Base-by-base conservation (phyloP, 2,329 filamentous ascomycete species). In the Ceratocystis papillata region DNA sequence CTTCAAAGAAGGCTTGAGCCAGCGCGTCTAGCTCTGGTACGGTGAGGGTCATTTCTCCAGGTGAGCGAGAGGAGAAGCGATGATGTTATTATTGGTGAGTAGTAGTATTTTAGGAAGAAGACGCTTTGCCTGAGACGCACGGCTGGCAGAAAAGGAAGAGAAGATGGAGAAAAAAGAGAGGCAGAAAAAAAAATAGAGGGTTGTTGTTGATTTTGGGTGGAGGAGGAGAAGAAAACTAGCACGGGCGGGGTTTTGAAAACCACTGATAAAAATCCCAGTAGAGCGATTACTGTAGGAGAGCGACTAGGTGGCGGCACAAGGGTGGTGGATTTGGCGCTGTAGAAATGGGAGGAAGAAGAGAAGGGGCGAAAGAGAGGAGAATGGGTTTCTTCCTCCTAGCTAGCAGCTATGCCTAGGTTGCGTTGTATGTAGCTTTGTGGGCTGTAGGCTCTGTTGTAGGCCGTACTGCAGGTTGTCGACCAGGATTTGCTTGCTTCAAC, bases 1-100 rank as follows among this genome's bases (percentile, higher is more conserved):
- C 92, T 80, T 97, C 93, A 75, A 96, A 99, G 79, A 99, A 97
- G 80, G 90, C 86, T 76, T 89, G 92, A 82, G 97, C 93, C 71
- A 91, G 94, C 77, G 83, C 87, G 84, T 99, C 94, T 81, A 99
- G 86, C 85, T 99, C 94, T 77, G 88, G 86, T 78, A 99, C 93
- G 73, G 88, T 80, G 75, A 84, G 80, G 76, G 84, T 80, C 85
- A 87, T 87, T 76, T 75, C 63, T 67, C 48, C 20, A 57, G 66
- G 79, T 71, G 72, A 72, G 72, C 37, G 37, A 41, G 10, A 41
- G 12, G 37, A 41, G 37, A 41, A 41, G 10, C 57, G 44, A 30
- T 45, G 61, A 64, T 63, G 62, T 45, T 59, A 63, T 15, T 33
- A 41, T 63, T 45, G 61, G 62, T 5, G 20, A 10, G 61, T 62